These are phyloP conservation scores for Colletotrichum plurivorum DNA, from an alignment of 2,329 filamentous ascomycete species.

Conservation along the genomic window DNA sequence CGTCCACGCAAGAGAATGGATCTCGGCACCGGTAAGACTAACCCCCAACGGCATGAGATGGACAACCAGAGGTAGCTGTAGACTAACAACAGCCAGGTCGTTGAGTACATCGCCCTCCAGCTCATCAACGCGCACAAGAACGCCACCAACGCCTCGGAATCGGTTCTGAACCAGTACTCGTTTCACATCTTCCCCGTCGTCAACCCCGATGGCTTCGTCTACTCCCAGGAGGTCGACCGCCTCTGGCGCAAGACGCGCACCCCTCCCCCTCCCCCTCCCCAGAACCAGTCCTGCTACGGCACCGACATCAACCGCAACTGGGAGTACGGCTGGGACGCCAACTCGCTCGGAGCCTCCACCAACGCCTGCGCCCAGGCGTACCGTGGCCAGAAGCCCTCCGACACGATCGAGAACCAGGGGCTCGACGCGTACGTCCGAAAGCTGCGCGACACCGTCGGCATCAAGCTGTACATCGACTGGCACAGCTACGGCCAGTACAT, in stretches of 20 bases:
- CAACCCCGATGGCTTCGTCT: slow-evolving; percentile 64
- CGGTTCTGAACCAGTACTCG: slow-evolving; percentile 68
- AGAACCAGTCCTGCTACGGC: slow-evolving; percentile 56
- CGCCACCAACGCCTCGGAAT: slow-evolving; percentile 49
- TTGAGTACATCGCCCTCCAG: slow-evolving; percentile 64
- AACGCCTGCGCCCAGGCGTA: slow-evolving; percentile 64
- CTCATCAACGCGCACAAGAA: slow-evolving; percentile 57
- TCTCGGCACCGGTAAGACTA: slow-evolving; percentile 64
- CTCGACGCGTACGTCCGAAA: slow-evolving; percentile 53
- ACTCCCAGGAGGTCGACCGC: slow-evolving; percentile 60
- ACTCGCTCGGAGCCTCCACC: slow-evolving; percentile 59
- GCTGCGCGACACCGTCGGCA: slow-evolving; percentile 50
- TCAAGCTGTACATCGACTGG: slow-evolving; percentile 63
- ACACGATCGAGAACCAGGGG: slow-evolving; percentile 62
- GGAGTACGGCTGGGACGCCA: slow-evolving; percentile 62
- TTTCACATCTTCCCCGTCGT: slow-evolving; percentile 68
- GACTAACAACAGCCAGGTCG: slow-evolving; percentile 42
- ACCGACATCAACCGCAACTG: slow-evolving; percentile 69
- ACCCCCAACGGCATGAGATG: rapidly evolving
- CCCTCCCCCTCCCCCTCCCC: slow-evolving; percentile 54
- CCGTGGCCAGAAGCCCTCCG: slow-evolving; percentile 54
- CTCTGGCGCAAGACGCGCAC: slow-evolving; percentile 68
- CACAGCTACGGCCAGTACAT: slow-evolving; percentile 62
- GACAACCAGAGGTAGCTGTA: slow-evolving; percentile 47
- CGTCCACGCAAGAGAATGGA: slow-evolving; percentile 69